Base-by-base conservation (phyloP, 495 filamentous ascomycete genomes). In the Aspergillus olivimuriae region DNA sequence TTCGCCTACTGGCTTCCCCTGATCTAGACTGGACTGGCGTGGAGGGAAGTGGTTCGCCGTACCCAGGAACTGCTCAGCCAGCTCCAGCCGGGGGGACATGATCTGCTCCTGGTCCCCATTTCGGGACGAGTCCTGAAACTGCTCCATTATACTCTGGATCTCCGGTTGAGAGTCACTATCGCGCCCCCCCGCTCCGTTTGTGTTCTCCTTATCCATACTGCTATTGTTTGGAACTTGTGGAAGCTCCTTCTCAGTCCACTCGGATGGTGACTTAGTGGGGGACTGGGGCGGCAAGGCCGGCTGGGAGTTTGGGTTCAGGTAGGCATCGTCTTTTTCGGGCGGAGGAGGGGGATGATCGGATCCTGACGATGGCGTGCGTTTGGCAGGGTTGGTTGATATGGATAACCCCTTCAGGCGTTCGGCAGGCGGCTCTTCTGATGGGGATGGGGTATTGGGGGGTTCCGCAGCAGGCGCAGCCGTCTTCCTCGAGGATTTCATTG, bases 131-230 rank as follows among this genome's bases (percentile, higher is more conserved):
- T 84, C 80, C 51, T 80, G 79, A 42, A 88, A 88, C 54, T 81
- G 75, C 32, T 89, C 89, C 83, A 98, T 95, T 48, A 98, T 96
- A 55, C 75, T 94, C 63, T 96, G 87, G 38, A 98, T 96, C 58
- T 96, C 92, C 1, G 83, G 81, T 41, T 81, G 81, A 3, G 87
- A 88, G 20, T 76, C 78, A n/a, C 75, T 77, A 39, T 84, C 80
- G 23, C 72, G 72, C 40, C 78, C 70, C 47, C 76, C 74, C 47
- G 76, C 72, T 41, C 75, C 81, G 28, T 43, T 40, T 26, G 34
- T 44, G 38, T 56, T 69, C 75, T 46, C 69, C 72, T 48, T 73
- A 78, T 56, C 58, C 52, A 28, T 68, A 75, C 19, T 6, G 24
- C 6, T 28, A 28, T 68, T 68, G 61, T 74, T 66, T 15, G 80